A percentile compares a stretch with the other conserved stretches of the same genome.
phyloP scores from a whole-genome alignment of 2,329 filamentous ascomycete species.

The Triangularia verruculosa region DNA sequence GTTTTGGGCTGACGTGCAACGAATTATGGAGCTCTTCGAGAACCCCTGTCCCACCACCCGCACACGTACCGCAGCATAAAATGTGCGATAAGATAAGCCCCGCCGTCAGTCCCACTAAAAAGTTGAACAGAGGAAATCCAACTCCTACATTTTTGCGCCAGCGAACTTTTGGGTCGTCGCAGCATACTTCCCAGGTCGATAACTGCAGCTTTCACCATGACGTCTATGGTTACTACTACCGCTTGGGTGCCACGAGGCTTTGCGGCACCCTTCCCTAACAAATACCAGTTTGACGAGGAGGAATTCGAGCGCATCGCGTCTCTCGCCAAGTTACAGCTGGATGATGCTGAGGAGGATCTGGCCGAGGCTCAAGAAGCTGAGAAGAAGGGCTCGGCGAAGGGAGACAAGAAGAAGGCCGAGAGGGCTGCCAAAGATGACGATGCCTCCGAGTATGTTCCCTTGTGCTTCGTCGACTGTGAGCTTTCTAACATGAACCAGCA shows the following conservation, averaged over 20 bases:
- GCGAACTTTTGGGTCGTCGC: background rate
- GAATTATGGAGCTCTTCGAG: background rate
- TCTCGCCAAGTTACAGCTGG: slow-evolving; percentile 74
- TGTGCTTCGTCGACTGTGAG: too few relatives aligned
- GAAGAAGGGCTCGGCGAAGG: slow-evolving; percentile 30
- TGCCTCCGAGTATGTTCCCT: slow-evolving; percentile 41
- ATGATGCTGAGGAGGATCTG: slow-evolving; percentile 87
- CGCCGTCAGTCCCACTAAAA: slow-evolving; percentile 34
- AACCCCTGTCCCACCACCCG: background rate
- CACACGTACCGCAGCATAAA: background rate
- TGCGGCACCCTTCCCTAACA: slow-evolving; percentile 70
- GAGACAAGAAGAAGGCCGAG: slow-evolving; percentile 31
- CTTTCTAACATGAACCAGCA: slow-evolving; percentile 34
- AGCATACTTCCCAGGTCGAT: background rate
- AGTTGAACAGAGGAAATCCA: slow-evolving; percentile 30
- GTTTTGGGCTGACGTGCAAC: background rate
- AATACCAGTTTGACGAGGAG: slow-evolving; percentile 71
- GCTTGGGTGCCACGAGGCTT: slow-evolving; percentile 75
- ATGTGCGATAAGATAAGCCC: slow-evolving; percentile 21
- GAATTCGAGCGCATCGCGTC: slow-evolving; percentile 74
- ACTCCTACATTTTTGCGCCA: slow-evolving; percentile 25
- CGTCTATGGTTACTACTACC: slow-evolving; percentile 73
- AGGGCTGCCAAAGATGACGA: slow-evolving; percentile 33
- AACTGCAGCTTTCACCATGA: slow-evolving; percentile 36
- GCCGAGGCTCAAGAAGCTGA: slow-evolving; percentile 60